Base-by-base conservation (phyloP, 2,329 filamentous ascomycete genomes). In the Knufia petricola region DNA sequence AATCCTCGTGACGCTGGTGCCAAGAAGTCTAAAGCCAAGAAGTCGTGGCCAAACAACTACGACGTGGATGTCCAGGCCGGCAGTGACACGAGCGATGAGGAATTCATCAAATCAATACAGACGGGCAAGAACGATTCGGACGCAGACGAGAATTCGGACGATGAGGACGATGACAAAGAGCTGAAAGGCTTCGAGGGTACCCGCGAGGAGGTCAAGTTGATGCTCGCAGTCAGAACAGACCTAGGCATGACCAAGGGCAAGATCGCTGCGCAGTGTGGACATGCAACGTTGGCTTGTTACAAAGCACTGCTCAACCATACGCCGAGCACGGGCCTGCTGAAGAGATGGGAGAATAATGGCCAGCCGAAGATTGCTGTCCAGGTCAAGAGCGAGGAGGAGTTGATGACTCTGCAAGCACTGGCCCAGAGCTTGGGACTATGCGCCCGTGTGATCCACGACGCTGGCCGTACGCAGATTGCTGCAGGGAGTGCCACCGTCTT, bases 201-300 rank as follows among this genome's bases (percentile, higher is more conserved):
- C 52, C 64, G 63, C 10, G 89, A 95, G 67, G 89, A 95, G 66
- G 95, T 90, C 72, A 96, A 96, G 70, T 74, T 96, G 50, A 87
- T 95, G 12, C 72, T 98, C 28, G 87, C 95, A 3, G 90, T 96
- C 48, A 74, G 92, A 63, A 95, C 87, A 15, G 92, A 98, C 69
- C 68, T 98, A 60, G 90, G 90, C 60, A 98, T 98, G 92, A 92
- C 85, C 8, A 96, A 95, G 71, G 90, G 90, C 92, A 98, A 98
- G 75, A 95, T 96, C 61, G 92, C 87, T 50, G 92, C 92, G 6
- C 92, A 96, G 69, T 90, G 85, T 69, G 85, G 84, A 43, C 92
- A 96, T 68, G 92, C 92, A n/a, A 95, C 90, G 2, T 81, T 98
- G 49, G 89, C 90, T 48, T 96, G 90, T 77, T 98, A 95, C 80